A percentile compares a stretch with the other conserved stretches of the same genome.
Evolutionary conservation across 2,329 filamentous ascomycete species (phyloP).

Genomic region (Nigrospora osmanthi): DNA sequence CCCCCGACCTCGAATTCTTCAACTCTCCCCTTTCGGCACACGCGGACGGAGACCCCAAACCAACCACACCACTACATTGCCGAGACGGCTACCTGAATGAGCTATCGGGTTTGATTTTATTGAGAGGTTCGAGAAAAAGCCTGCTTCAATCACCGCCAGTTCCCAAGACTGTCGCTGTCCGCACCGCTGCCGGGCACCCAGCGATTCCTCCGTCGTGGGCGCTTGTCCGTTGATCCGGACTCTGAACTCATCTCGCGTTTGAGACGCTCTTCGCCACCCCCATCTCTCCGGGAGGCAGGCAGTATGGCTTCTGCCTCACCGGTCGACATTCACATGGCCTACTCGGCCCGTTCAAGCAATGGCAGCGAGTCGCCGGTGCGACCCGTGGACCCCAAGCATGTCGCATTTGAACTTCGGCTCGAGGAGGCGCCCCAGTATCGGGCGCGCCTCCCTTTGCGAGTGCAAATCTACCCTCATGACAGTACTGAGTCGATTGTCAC

Average conservation of each 20-base stretch:
- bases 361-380: constrained; percentile 40
- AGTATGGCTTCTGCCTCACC: constrained; percentile 42
- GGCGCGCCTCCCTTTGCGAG: constrained; percentile 74
- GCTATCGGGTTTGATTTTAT: no score
- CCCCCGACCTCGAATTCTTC: not conserved
- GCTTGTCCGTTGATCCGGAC: constrained; percentile 14
- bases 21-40: not conserved
- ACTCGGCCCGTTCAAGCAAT: constrained; percentile 29
- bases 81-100: not conserved
- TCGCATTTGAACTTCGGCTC: constrained; percentile 72
- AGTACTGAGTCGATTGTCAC: constrained; percentile 96
- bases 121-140: not conserved
- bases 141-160: constrained; percentile 1
- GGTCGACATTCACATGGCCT: constrained; percentile 23
- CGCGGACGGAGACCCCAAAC: not conserved
- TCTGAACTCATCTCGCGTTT: constrained; percentile 8
- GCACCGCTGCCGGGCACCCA: constrained; percentile 7
- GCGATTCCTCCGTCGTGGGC: constrained; percentile 11
- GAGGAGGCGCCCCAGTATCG: constrained; percentile 59
- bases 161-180: not conserved
- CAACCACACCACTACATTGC: not conserved
- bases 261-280: constrained; percentile 15
- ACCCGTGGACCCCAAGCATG: constrained; percentile 55
- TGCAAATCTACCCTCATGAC: constrained; percentile 91
- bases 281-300: constrained; percentile 13